phyloP scores from a whole-genome alignment of 108 stramenopile species.

The Cyclotella choctawhatcheeana region DNA sequence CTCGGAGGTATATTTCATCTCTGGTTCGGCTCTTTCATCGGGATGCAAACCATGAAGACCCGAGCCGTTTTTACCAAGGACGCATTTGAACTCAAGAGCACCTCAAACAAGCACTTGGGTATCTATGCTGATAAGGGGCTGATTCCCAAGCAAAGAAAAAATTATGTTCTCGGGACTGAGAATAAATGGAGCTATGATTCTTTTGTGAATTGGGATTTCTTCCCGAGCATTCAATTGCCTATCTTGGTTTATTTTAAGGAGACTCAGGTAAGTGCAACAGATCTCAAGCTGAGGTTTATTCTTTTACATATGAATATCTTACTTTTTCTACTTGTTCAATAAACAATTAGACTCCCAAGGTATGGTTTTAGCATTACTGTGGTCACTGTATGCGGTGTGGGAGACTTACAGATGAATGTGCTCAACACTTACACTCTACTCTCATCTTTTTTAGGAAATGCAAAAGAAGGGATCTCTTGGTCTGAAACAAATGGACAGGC shows the following conservation, averaged over 20 bases:
- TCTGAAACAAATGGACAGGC: slow-evolving; percentile 44
- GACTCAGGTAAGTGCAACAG: slow-evolving; percentile 14
- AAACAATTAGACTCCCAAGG: slow-evolving; percentile 34
- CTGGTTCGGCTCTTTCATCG: slow-evolving; percentile 49
- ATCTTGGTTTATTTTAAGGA: slow-evolving; percentile 63
- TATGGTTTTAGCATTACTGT: slow-evolving; percentile 7
- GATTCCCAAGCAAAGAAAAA: slow-evolving; percentile 37
- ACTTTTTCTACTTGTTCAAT: neutral
- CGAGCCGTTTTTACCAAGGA: slow-evolving; percentile 43
- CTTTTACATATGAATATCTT: neutral
- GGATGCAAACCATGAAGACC: slow-evolving; percentile 53
- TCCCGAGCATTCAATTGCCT: slow-evolving; percentile 47
- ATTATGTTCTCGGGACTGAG: slow-evolving; percentile 49
- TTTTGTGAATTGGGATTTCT: slow-evolving; percentile 57
- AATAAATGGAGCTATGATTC: slow-evolving; percentile 44
- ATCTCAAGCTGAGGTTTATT: too few species aligned
- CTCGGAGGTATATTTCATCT: slow-evolving; percentile 48
- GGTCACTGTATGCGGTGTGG: too few species aligned
- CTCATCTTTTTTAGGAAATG: slow-evolving; percentile 24
- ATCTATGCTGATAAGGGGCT: slow-evolving; percentile 36
- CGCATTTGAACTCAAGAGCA: slow-evolving; percentile 43
- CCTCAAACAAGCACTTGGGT: slow-evolving; percentile 45
- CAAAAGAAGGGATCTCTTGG: slow-evolving; percentile 56
- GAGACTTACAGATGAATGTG: too few species aligned
- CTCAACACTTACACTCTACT: neutral